Evolutionary conservation across 345 rosid genomes (phyloP), one percentile per base, ranked within the genome.

Genomic region (Orychophragmus violaceus): DNA sequence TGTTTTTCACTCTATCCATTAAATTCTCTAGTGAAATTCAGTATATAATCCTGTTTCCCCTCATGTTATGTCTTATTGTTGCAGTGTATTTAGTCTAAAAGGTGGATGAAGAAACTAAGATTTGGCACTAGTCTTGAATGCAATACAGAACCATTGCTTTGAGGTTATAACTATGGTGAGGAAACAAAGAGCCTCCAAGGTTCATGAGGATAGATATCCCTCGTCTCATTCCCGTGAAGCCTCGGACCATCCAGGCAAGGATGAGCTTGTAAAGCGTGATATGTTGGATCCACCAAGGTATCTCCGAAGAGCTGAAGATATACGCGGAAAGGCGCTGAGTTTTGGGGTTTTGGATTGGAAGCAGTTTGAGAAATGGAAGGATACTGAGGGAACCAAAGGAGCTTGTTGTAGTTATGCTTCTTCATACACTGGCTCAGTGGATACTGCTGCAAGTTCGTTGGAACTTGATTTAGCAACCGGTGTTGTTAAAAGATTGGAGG

Each of bases 341-440:
- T 79, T 89, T 19, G 96, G 98, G 36, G 98, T 91, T 77, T 65
- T 91, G 60, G 98, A 91, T 72, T 87, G 98, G 98, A 57, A 78
- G 17, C 82, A 74, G 69, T 67, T 91, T 16, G 87, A 83, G 50
- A 78, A 78, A 58, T 83, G 84, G 85, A 87, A 81, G 54, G 50
- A 72, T 49, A 70, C 30, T 65, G 62, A 75, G n/a, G 42, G 42
- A 68, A 51, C 18, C 51, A 63, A 36, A 22, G 72, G 52, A 45
- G 58, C 60, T 16, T 70, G 49, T 23, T 67, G 80, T 45, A 76
- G 75, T 57, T 58, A 69, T 45, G 68, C 62, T 62, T 62, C 82
- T 13, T 77, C 76, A 3, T 35, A 63, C 13, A 1, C 36, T 25
- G 61, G 55, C n/a, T 70, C 68, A 3, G 25, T n/a, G 46, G 88